Evolutionary conservation across 441 rosid species (phyloP).

Genomic region (Adansonia rubrostipa): DNA sequence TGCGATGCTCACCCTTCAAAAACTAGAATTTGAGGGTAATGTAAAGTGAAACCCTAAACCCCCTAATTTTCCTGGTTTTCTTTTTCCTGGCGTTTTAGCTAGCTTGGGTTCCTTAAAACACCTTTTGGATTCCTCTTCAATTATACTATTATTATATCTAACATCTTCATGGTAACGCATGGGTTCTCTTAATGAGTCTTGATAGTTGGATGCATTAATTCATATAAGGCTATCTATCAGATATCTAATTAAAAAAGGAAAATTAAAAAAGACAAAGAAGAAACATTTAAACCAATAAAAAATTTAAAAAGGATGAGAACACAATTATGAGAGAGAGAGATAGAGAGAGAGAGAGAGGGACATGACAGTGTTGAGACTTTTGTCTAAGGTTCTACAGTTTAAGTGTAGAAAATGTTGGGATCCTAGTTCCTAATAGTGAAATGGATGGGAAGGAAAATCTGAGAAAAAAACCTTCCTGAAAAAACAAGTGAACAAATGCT

Average conservation of each 20-base stretch:
- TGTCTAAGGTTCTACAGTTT: constrained; percentile 31
- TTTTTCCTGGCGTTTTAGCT: background rate
- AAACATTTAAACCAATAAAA: background rate
- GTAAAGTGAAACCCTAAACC: constrained; percentile 36
- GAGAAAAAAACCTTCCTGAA: constrained; percentile 32
- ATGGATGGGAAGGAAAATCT: constrained; percentile 32
- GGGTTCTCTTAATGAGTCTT: background rate
- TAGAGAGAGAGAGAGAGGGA: constrained; percentile 20
- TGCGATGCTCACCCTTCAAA: background rate
- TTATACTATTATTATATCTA: background rate
- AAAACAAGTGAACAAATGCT: constrained; percentile 27
- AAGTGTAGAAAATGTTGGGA: constrained; percentile 27
- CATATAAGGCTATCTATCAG: background rate
- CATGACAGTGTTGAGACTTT: constrained; percentile 27
- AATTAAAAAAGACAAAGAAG: background rate
- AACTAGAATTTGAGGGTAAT: constrained; percentile 1
- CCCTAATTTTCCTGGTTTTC: constrained; percentile 31
- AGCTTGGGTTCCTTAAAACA: constrained; percentile 4
- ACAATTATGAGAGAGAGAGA: constrained; percentile 30
- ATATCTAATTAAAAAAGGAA: background rate
- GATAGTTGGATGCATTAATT: background rate
- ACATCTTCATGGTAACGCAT: constrained; percentile 5
- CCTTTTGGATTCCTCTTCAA: background rate
- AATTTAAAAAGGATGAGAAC: constrained; percentile 16
- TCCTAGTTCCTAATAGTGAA: constrained; percentile 25